Percentiles rank a stretch among this genome's conserved stretches.
Conservation (phyloP, 352 stramenopile genomes). For the Pythium chondricola region DNA sequence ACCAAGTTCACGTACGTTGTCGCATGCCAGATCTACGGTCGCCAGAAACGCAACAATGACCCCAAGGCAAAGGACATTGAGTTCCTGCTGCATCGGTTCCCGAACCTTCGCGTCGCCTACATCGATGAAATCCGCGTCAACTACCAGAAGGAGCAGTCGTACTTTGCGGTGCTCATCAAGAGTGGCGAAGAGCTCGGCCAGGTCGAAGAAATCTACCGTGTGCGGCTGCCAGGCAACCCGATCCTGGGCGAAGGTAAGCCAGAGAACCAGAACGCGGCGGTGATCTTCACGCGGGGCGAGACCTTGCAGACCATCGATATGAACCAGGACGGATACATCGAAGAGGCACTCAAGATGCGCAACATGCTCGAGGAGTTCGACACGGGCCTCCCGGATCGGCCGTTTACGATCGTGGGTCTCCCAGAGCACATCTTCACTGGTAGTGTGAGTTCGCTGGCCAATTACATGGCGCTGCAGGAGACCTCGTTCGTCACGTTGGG, state of each 20-base stretch:
- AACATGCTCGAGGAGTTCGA: constrained; percentile 98
- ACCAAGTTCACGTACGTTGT: constrained; percentile 99
- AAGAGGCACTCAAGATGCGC: constrained; percentile 98
- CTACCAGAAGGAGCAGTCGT: constrained; percentile 92
- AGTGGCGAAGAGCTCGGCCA: constrained; percentile 57
- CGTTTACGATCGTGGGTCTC: constrained; percentile 96
- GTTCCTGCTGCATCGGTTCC: constrained; percentile 95
- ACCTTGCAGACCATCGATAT: constrained; percentile 99
- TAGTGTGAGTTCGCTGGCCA: constrained; percentile 96
- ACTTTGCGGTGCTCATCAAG: constrained; percentile 98
- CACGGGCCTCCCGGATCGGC: constrained; percentile 51
- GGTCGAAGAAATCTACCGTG: constrained; percentile 93
- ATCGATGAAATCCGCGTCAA: constrained; percentile 97
- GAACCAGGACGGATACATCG: constrained; percentile 99
- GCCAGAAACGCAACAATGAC: constrained; percentile 98
- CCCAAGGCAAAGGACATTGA: constrained; percentile 98
- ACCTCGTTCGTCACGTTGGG: constrained; percentile 98
- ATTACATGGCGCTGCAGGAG: constrained; percentile 99
- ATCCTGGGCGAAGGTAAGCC: constrained; percentile 98
- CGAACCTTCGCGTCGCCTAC: constrained; percentile 96
- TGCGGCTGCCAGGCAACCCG: constrained; percentile 97
- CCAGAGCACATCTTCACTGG: constrained; percentile 99
- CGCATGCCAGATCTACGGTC: constrained; percentile 97
- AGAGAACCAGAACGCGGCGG: constrained; percentile 99
- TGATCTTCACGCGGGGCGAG: constrained; percentile 98